A percentile compares a stretch with the other conserved stretches of the same genome.
phyloP scores from a whole-genome alignment of 345 rosid species.

The Cardiospermum halicacabum region DNA sequence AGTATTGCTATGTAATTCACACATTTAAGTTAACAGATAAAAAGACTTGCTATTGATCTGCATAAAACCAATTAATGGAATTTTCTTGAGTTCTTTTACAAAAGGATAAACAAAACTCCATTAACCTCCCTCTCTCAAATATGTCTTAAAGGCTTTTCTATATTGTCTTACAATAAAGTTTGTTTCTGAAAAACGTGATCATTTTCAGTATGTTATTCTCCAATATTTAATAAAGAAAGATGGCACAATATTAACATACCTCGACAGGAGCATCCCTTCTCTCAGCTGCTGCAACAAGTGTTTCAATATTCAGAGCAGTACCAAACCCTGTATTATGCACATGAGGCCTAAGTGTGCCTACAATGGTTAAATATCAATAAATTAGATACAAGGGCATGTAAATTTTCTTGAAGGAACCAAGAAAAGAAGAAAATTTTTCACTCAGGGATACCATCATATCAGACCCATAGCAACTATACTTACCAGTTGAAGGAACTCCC shows the following conservation, averaged over 20 bases:
- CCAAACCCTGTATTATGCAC: constrained; percentile 63
- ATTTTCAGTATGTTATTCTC: neutral
- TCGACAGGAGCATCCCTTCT: constrained; percentile 82
- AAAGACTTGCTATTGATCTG: neutral
- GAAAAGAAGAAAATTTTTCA: neutral
- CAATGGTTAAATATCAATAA: constrained; percentile 5
- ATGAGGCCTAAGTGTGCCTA: constrained; percentile 2
- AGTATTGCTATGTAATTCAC: neutral
- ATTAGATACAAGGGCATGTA: neutral
- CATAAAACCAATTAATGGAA: neutral
- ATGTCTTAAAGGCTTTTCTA: constrained; percentile 1
- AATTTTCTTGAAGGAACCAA: neutral
- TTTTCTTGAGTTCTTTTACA: neutral
- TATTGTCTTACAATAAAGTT: neutral
- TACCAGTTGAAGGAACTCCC: constrained; percentile 78
- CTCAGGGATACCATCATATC: constrained; percentile 1
- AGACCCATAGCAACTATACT: constrained; percentile 4
- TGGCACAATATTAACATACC: constrained; percentile 33
- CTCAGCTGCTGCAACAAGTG: constrained; percentile 94
- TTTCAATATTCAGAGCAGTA: constrained; percentile 92
- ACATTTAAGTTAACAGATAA: neutral
- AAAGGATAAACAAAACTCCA: neutral
- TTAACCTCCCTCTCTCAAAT: neutral
- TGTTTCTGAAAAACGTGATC: neutral
- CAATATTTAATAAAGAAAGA: neutral